A percentile compares a stretch with the other conserved stretches of the same genome.
Evolutionary conservation across 2,329 filamentous ascomycete genomes (phyloP).

Genomic region (Escovopsis sp.): DNA sequence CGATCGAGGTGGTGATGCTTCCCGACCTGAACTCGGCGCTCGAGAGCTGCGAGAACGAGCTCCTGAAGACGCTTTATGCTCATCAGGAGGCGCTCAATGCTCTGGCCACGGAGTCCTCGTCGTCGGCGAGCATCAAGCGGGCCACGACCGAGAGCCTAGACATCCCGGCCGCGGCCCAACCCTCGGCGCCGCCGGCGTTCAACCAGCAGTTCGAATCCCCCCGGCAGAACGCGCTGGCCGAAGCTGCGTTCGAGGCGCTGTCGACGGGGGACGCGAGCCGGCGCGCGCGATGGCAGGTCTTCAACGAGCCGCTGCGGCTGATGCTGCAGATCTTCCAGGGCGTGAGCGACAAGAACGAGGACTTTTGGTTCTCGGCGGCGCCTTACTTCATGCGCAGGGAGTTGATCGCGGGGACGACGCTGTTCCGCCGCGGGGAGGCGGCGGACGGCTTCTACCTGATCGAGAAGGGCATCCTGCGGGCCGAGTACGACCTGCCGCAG

Average conservation of each 20-base stretch:
- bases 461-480: conserved; percentile 75
- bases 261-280: conserved; percentile 46
- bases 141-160: conserved; percentile 30
- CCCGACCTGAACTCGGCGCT: conserved; percentile 85
- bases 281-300: conserved; percentile 62
- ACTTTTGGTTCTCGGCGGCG: conserved; percentile 81
- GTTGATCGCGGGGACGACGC: conserved; percentile 51
- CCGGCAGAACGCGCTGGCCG: conserved; percentile 59
- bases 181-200: conserved; percentile 18
- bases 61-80: conserved; percentile 66
- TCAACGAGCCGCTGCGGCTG: conserved; percentile 79
- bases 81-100: conserved; percentile 46
- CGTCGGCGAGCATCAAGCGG: conserved; percentile 18
- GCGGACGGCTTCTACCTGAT: conserved; percentile 82
- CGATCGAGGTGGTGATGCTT: conserved; percentile 63
- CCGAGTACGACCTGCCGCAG: conserved; percentile 83
- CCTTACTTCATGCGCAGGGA: conserved; percentile 60
- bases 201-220: conserved; percentile 56
- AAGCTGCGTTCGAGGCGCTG: conserved; percentile 64
- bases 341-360: conserved; percentile 71
- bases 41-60: conserved; percentile 88
- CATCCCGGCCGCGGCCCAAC: conserved; percentile 22
- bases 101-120: neutral
- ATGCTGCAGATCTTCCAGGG: conserved; percentile 94
- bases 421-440: conserved; percentile 65